Evolutionary conservation across 2,329 filamentous ascomycete species (phyloP), one percentile per base, ranked within the genome.

Genomic region (Penicillium polonicum): DNA sequence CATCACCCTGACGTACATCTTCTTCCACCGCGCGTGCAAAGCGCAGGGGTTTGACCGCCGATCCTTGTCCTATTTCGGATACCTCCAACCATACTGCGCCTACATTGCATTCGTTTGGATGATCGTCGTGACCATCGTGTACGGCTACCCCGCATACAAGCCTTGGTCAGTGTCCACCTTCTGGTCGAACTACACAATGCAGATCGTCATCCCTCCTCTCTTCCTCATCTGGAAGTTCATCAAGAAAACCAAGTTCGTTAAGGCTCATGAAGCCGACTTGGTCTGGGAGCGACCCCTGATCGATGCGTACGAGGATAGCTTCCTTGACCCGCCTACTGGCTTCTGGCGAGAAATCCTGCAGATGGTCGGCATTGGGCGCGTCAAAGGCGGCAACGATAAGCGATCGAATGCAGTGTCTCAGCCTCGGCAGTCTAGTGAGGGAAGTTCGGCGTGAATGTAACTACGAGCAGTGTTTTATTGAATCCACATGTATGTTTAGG

Each of bases 201-300:
- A 82, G 59, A 71, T 85, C 15, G 72, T 86, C 25, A 79, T 80
- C 0, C 79, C 81, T 8, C 68, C 83, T 36, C 73, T 85, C 29
- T 88, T 82, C 68, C 52, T 81, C 21, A 78, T 78, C 65, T 90
- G 85, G 85, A 90, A 90, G 74, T 8, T 89, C 1, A 21, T 85
- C 69, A 84, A 86, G 75, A 78, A 76, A 56, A 89, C 86, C 2
- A 79, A 79, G 58, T 75, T 83, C 51, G 76, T 86, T 19, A 73
- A 74, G 2, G 76, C 85, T 0, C 68, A 77, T 5, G 82, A 88
- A 66, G 79, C 80, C 3, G 85, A 88, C 65, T 76, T 88, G 17
- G 74, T 85, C 42, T 84, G 84, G 84, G 80, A 88, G 65, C 76
- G 80, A n/a, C 84, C 83, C 23, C 65, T 78, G 23, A 83, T 87